Conservation (phyloP, 257 asterid genomes). For the Primulina tabacum region DNA sequence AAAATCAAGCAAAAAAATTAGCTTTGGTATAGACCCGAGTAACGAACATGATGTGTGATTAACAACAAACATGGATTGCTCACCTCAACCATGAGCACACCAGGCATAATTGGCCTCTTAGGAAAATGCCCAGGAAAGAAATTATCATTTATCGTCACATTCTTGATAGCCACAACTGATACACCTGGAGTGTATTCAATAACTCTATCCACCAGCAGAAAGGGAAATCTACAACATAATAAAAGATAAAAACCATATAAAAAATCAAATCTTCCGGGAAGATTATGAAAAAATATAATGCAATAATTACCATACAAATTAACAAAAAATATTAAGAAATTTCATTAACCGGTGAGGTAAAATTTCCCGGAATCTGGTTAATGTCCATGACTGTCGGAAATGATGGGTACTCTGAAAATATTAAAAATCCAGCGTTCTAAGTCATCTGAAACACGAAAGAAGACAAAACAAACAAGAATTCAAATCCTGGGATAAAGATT, state of each 20-base stretch:
- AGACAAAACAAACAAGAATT: neutral
- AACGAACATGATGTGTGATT: no score
- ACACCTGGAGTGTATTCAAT: slow-evolving; percentile 80
- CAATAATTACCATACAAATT: neutral
- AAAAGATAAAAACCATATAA: slow-evolving; percentile 13
- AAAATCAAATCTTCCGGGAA: neutral
- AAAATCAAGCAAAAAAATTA: no score
- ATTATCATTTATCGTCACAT: slow-evolving; percentile 83
- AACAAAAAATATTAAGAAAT: neutral
- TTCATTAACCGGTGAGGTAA: slow-evolving; percentile 72
- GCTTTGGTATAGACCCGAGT: no score
- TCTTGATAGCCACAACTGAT: slow-evolving; percentile 87
- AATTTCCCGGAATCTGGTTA: slow-evolving; percentile 81
- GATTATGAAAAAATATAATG: neutral
- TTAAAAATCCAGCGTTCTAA: neutral
- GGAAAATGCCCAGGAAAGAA: slow-evolving; percentile 96
- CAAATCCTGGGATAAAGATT: neutral
- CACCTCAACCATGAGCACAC: slow-evolving; percentile 97
- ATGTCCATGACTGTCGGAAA: slow-evolving; percentile 80
- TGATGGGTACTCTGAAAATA: slow-evolving; percentile 55
- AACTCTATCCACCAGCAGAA: slow-evolving; percentile 90
- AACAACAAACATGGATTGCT: neutral
- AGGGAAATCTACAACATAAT: slow-evolving; percentile 58
- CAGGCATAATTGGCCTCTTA: slow-evolving; percentile 95
- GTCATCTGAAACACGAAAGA: neutral